Percentiles rank a stretch among this genome's conserved stretches.
Evolutionary conservation across 1,284 basidiomycete species (phyloP).

Genomic region (Crepidotus sp.): DNA sequence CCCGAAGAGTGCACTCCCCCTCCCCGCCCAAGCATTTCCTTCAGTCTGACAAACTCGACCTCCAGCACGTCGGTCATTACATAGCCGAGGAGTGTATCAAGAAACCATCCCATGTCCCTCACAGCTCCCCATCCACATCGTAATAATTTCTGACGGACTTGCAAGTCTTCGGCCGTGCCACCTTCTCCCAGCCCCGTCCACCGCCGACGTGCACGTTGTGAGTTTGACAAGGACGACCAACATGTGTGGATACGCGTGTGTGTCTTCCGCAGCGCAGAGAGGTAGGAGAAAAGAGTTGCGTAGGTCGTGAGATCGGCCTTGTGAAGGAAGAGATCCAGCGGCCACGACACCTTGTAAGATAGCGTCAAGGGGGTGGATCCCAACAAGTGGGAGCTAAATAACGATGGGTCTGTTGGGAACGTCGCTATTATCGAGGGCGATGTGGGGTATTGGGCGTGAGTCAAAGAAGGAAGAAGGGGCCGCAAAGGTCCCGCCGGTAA

Average conservation of each 20-base stretch:
- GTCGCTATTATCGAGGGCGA: conserved; percentile 25
- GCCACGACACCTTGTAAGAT: conserved; percentile 70
- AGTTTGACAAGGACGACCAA: conserved; percentile 77
- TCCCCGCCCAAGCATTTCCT: conserved; percentile 40
- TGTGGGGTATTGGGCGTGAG: conserved; percentile 27
- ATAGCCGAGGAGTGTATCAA: conserved; percentile 75
- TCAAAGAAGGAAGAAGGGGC: conserved; percentile 66
- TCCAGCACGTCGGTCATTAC: conserved; percentile 88
- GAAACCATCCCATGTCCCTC: conserved; percentile 84
- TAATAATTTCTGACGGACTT: conserved; percentile 53
- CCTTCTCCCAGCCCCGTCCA: conserved; percentile 87
- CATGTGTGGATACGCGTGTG: conserved; percentile 72
- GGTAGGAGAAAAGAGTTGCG: conserved; percentile 70
- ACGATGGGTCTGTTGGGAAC: conserved; percentile 31
- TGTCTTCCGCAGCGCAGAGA: conserved; percentile 75
- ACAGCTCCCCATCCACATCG: conserved; percentile 81
- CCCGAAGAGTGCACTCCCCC: conserved; percentile 16
- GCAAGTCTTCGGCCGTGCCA: conserved; percentile 63
- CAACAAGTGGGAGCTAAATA: conserved; percentile 68
- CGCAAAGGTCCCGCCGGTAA: conserved; percentile 73
- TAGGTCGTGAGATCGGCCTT: conserved; percentile 68
- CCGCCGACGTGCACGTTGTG: conserved; percentile 69
- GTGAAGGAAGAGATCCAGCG: conserved; percentile 83
- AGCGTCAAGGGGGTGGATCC: conserved; percentile 64
- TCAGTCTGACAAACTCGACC: conserved; percentile 67